Percentiles rank a stretch among this genome's conserved stretches.
phyloP scores from a whole-genome alignment of 352 stramenopile genomes.

The Pythium aquatile region DNA sequence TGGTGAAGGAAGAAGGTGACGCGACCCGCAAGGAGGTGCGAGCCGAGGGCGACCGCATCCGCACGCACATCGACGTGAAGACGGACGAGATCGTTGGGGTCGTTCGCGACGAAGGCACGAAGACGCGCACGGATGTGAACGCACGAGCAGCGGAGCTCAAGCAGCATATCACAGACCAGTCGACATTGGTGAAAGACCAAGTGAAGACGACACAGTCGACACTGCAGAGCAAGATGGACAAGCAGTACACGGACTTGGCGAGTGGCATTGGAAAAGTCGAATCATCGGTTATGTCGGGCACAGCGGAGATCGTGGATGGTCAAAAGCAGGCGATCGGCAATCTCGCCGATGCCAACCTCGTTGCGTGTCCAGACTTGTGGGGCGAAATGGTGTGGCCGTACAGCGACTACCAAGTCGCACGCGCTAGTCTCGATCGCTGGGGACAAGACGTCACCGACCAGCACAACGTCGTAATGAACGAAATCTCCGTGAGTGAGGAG shows the following conservation, averaged over 20 bases:
- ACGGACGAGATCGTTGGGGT: background rate
- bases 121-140: conserved; percentile 7
- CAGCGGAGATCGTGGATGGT: background rate
- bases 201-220: background rate
- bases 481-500: background rate
- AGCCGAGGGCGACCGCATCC: conserved; percentile 3
- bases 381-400: background rate
- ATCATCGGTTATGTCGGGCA: background rate
- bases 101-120: background rate
- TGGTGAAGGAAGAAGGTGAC: conserved; percentile 9
- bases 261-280: background rate
- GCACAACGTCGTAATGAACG: background rate
- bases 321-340: background rate
- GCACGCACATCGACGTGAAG: conserved; percentile 9
- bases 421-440: background rate
- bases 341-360: background rate
- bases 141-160: background rate
- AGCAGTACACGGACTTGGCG: background rate
- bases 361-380: background rate
- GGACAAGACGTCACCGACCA: background rate
- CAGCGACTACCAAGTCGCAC: background rate
- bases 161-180: background rate
- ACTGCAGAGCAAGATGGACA: background rate
- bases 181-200: conserved; percentile 1
- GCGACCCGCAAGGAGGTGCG: conserved; percentile 9